Evolutionary conservation across 169 alveolate genomes (phyloP), one percentile per base, ranked within the genome.

Genomic region (Fabrea salina): DNA sequence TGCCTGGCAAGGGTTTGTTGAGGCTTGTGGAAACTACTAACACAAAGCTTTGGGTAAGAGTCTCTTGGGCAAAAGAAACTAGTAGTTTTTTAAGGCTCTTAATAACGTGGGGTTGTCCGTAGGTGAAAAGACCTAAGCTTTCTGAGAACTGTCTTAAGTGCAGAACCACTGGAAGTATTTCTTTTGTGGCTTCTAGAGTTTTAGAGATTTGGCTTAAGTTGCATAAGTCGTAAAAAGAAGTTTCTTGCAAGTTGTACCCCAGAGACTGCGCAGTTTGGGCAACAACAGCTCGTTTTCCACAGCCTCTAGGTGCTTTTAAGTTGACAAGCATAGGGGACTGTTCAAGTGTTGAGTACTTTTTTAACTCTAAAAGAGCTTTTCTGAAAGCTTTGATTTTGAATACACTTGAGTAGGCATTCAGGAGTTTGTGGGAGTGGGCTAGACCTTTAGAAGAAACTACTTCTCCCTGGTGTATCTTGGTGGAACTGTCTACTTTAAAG

Each of bases 261-360:
- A 61, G 50, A 16, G 32, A 13, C 49, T 30, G 13, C 8, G 53
- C 74, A 16, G 74, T n/a, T 61, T 35, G 32, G 11, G n/a, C 16
- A n/a, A 61, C 74, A 35, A 30, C 49, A 33, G 74, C 74, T 33
- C 74, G 11, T 37, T 61, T 61, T 33, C 74, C 74, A 5, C 74
- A 61, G 19, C 74, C 74, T 61, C 74, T 22, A 35, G 50, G 16
- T 25, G 54, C 50, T n/a, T 16, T 61, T 7, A 61, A 8, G 1
- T 27, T n/a, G 1, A 61, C 13, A 2, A 16, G 30, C 0, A 0
- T n/a, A 16, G 16, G 44, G 54, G 13, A 0, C 11, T 61, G 16
- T 33, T 37, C 74, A 33, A 22, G 30, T 47, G 56, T 25, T 16
- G 56, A 47, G 19, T 16, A n/a, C 19, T 47, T 47, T 25, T 16